Percentiles rank a stretch among this genome's conserved stretches.
These are phyloP conservation scores for Acacia melanoxylon DNA, from an alignment of 306 rosid genomes.

Conservation along the genomic window DNA sequence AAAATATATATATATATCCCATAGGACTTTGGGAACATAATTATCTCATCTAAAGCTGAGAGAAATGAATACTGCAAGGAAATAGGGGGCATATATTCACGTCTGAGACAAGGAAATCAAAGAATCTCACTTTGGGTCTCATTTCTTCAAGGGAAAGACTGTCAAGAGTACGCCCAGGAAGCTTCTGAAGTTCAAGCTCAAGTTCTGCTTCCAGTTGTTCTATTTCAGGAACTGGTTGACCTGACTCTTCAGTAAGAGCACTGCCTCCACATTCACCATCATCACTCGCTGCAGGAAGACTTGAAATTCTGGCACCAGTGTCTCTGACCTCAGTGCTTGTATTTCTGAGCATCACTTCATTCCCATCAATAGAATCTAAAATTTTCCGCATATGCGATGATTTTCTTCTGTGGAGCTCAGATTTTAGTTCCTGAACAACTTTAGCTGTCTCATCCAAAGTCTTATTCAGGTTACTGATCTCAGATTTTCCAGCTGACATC, in stretches of 20 bases:
- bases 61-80: background rate
- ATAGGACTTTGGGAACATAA: background rate
- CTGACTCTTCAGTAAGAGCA: slow-evolving; percentile 64
- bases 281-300: slow-evolving; percentile 26
- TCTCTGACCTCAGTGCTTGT: slow-evolving; percentile 27
- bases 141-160: slow-evolving; percentile 33
- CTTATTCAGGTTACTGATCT: slow-evolving; percentile 52
- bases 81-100: background rate
- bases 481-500: slow-evolving; percentile 69
- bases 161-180: slow-evolving; percentile 54
- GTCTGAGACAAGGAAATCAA: background rate
- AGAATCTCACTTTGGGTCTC: slow-evolving; percentile 33
- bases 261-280: slow-evolving; percentile 69
- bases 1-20: no score
- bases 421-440: slow-evolving; percentile 58
- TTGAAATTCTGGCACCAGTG: slow-evolving; percentile 24
- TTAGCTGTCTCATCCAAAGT: slow-evolving; percentile 55
- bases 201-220: slow-evolving; percentile 73
- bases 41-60: background rate
- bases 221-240: slow-evolving; percentile 44
- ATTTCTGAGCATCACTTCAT: slow-evolving; percentile 21
- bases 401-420: slow-evolving; percentile 59
- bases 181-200: slow-evolving; percentile 63
- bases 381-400: slow-evolving; percentile 29
- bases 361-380: slow-evolving; percentile 28